Conservation (phyloP, 2,329 filamentous ascomycete species). For the Trichophyton rubrum region DNA sequence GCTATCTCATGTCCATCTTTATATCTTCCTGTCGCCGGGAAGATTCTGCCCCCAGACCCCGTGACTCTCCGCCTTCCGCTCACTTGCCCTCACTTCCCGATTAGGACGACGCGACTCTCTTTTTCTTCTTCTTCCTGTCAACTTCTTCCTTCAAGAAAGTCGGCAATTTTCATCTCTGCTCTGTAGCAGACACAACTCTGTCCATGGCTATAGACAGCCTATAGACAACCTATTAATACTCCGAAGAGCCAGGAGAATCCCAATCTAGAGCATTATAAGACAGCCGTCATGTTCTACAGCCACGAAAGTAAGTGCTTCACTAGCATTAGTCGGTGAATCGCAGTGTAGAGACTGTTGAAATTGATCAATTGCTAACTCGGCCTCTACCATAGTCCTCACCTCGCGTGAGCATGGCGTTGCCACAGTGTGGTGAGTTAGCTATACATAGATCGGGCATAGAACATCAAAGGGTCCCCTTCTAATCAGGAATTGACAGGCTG, state of each 20-base stretch:
- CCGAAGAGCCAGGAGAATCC: neutral
- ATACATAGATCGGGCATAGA: conserved; percentile 1
- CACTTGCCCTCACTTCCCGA: conserved; percentile 1
- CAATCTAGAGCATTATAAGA: neutral
- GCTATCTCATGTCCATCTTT: neutral
- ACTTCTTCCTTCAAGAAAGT: neutral
- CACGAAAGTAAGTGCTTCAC: conserved; percentile 60
- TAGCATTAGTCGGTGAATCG: neutral
- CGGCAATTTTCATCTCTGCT: neutral
- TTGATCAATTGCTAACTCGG: neutral
- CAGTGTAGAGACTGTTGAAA: neutral
- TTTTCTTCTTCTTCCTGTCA: neutral
- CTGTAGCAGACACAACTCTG: no score
- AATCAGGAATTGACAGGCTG: conserved; percentile 47
- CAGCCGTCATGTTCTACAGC: conserved; percentile 70
- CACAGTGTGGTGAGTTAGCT: conserved; percentile 65
- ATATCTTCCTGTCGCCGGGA: neutral
- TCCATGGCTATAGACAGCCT: neutral
- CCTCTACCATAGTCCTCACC: conserved; percentile 50
- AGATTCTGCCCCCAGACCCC: neutral
- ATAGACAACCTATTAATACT: neutral
- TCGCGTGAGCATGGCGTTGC: conserved; percentile 82
- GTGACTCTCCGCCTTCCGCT: neutral
- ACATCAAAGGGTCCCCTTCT: neutral
- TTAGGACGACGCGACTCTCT: neutral